These are phyloP conservation scores for Stevia rebaudiana DNA, from an alignment of 140 eudicot species.

Conservation along the genomic window DNA sequence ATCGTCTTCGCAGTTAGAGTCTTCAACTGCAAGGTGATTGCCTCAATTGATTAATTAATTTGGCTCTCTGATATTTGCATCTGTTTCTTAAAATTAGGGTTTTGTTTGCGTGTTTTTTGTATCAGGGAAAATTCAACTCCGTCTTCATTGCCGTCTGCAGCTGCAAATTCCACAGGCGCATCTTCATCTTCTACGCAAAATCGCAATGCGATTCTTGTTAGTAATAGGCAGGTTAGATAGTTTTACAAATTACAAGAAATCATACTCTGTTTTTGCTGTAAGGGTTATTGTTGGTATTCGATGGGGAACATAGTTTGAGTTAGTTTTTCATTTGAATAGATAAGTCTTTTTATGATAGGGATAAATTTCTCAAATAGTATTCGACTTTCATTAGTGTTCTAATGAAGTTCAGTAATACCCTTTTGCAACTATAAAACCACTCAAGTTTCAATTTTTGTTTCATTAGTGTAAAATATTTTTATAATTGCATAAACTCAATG, in stretches of 20 bases:
- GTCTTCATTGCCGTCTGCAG: conserved; percentile 15
- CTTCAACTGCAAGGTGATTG: conserved; percentile 28
- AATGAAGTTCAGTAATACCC: too few relatives aligned
- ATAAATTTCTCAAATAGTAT: too few relatives aligned
- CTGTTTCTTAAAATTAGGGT: conserved; percentile 15
- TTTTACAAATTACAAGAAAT: background rate
- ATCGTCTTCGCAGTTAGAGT: conserved; percentile 1
- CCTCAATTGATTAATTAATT: background rate
- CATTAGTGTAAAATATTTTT: too few relatives aligned
- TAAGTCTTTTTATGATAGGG: background rate
- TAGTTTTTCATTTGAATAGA: background rate
- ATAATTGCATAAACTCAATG: too few relatives aligned
- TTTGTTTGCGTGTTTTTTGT: background rate
- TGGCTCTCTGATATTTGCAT: background rate
- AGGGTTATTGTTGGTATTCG: background rate
- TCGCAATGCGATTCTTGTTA: conserved; percentile 81
- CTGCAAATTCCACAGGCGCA: background rate
- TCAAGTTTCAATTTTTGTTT: too few relatives aligned
- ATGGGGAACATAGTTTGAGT: too few relatives aligned
- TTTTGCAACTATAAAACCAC: too few relatives aligned
- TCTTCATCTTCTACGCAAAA: conserved; percentile 23
- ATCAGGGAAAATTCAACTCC: conserved; percentile 16
- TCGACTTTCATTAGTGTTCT: too few relatives aligned
- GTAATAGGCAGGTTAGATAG: conserved; percentile 77
- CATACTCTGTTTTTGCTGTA: background rate